Evolutionary conservation across 1,284 basidiomycete genomes (phyloP).

Genomic region (Entoloma clypeatum): DNA sequence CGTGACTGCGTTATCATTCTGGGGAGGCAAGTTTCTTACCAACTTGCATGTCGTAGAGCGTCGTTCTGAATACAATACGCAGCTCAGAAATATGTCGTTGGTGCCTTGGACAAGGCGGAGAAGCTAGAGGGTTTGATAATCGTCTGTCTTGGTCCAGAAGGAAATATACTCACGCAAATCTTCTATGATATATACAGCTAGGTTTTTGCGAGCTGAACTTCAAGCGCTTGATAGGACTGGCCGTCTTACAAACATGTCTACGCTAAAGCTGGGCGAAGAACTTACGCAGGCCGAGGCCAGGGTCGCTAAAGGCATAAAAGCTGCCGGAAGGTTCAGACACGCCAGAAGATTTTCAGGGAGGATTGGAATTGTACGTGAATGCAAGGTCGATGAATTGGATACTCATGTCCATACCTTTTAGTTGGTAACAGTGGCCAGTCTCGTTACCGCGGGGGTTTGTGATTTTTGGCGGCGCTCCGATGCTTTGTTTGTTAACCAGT

Average conservation of each 20-base stretch:
- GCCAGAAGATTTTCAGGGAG: background rate
- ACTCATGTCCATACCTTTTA: background rate
- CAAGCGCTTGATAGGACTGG: too few species aligned
- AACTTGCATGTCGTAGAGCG: background rate
- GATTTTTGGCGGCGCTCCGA: background rate
- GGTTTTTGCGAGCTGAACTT: background rate
- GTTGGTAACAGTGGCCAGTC: background rate
- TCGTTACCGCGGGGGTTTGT: background rate
- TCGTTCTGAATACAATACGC: slow-evolving; percentile 1
- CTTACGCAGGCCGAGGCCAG: too few species aligned
- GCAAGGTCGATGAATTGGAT: background rate
- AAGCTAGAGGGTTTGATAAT: too few species aligned
- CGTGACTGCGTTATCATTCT: background rate
- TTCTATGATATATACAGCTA: background rate
- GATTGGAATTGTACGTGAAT: slow-evolving; percentile 1
- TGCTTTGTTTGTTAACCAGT: background rate
- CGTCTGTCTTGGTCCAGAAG: too few species aligned
- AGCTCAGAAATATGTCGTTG: background rate
- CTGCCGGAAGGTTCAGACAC: background rate
- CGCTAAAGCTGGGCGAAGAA: background rate
- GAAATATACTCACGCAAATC: background rate
- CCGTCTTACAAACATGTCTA: background rate
- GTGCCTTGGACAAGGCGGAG: too few species aligned
- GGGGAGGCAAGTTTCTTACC: background rate
- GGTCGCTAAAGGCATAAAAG: too few species aligned